Evolutionary conservation across 1,139 yeast species (phyloP).

Genomic region (Suhomyces bribrorum): DNA sequence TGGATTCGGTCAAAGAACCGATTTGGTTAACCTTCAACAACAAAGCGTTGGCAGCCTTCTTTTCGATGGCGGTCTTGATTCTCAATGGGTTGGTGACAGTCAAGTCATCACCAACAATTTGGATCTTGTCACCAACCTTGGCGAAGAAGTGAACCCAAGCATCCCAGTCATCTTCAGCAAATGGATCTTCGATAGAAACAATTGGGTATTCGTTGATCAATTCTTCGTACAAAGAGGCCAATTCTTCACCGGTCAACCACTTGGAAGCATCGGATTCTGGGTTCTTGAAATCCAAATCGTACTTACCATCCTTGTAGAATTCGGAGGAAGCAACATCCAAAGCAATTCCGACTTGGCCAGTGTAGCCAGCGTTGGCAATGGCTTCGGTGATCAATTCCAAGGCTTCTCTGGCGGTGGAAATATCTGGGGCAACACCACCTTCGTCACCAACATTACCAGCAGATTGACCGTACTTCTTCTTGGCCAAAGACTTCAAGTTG

Average conservation of each 20-base stretch:
- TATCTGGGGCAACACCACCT: constrained; percentile 99
- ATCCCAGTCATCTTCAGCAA: constrained; percentile 98
- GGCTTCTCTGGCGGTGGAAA: constrained; percentile 91
- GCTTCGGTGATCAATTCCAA: constrained; percentile 86
- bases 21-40: constrained; percentile 95
- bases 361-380: constrained; percentile 90
- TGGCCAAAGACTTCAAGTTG: constrained; percentile 84
- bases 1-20: constrained; percentile 88
- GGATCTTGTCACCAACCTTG: constrained; percentile 67
- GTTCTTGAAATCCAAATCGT: constrained; percentile 97
- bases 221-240: constrained; percentile 77
- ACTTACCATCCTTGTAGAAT: constrained; percentile 92
- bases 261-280: constrained; percentile 84
- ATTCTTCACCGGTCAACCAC: constrained; percentile 85
- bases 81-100: constrained; percentile 96
- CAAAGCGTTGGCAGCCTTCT: constrained; percentile 90
- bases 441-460: constrained; percentile 99
- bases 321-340: constrained; percentile 96
- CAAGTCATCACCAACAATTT: constrained; percentile 95
- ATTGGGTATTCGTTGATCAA: constrained; percentile 90
- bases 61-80: constrained; percentile 90
- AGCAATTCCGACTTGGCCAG: constrained; percentile 86
- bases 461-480: constrained; percentile 90
- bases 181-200: constrained; percentile 96
- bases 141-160: constrained; percentile 88